Evolutionary conservation across 2,329 filamentous ascomycete species (phyloP).

Genomic region (Ceratocystis harringtonii): DNA sequence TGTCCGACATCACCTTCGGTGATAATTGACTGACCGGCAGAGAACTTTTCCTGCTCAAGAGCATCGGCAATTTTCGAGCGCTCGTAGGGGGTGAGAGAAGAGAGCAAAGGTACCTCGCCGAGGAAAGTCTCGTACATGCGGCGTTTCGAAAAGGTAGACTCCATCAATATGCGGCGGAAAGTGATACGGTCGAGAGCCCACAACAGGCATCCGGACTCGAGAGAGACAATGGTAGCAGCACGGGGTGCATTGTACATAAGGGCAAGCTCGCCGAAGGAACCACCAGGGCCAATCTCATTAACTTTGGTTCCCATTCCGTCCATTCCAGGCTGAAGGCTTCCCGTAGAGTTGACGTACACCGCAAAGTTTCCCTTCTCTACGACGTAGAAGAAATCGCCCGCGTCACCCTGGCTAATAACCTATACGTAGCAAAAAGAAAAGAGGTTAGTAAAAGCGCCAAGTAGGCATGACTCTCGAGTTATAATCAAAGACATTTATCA

Average conservation of each 20-base stretch:
- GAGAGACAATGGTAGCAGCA: slow-evolving; percentile 81
- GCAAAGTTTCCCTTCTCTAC: slow-evolving; percentile 86
- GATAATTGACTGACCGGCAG: slow-evolving; percentile 70
- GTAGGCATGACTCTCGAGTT: background rate
- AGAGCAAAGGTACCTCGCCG: slow-evolving; percentile 77
- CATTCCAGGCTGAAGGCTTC: slow-evolving; percentile 61
- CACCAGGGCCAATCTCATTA: slow-evolving; percentile 66
- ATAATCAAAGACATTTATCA: background rate
- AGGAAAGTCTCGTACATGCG: slow-evolving; percentile 97
- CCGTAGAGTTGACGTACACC: slow-evolving; percentile 70
- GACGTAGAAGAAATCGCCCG: slow-evolving; percentile 95
- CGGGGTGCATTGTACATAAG: slow-evolving; percentile 98
- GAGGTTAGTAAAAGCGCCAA: background rate
- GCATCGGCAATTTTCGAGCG: slow-evolving; percentile 95
- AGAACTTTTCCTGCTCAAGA: slow-evolving; percentile 77
- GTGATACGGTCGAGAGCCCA: slow-evolving; percentile 94
- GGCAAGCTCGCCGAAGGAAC: slow-evolving; percentile 90
- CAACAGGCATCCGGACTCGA: slow-evolving; percentile 61
- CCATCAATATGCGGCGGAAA: slow-evolving; percentile 96
- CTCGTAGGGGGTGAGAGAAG: slow-evolving; percentile 76
- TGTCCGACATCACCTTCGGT: slow-evolving; percentile 80
- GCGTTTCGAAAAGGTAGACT: slow-evolving; percentile 87
- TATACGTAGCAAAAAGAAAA: slow-evolving; percentile 27
- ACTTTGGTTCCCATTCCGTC: slow-evolving; percentile 77
- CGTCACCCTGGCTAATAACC: slow-evolving; percentile 90